Evolutionary conservation across 2,329 filamentous ascomycete species (phyloP).

Genomic region (Triangularia verruculosa): DNA sequence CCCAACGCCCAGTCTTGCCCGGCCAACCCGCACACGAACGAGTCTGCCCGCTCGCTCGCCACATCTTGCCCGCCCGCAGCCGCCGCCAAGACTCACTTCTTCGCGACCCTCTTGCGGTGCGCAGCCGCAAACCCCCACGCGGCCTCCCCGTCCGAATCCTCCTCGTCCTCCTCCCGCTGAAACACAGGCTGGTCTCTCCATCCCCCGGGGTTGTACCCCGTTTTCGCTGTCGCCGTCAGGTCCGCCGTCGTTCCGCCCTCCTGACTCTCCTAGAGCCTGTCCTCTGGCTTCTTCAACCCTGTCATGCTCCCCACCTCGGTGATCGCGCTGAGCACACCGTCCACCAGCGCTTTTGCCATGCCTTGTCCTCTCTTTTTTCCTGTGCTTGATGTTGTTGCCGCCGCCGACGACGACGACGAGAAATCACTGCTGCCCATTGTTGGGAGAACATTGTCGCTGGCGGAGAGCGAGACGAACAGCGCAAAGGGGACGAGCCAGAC

Average conservation of each 20-base stretch:
- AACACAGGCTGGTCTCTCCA: too few relatives aligned
- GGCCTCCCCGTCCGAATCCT: background rate
- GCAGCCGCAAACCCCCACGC: background rate
- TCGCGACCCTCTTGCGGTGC: background rate
- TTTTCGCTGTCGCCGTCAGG: too few relatives aligned
- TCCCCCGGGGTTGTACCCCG: too few relatives aligned
- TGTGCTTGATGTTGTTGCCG: slow-evolving; percentile 42
- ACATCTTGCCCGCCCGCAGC: background rate
- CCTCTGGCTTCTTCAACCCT: slow-evolving; percentile 40
- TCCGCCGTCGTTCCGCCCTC: too few relatives aligned
- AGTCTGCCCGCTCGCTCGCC: background rate
- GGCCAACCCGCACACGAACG: background rate
- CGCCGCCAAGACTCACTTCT: too few relatives aligned
- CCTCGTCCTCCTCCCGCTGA: too few relatives aligned
- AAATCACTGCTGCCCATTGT: slow-evolving; percentile 76
- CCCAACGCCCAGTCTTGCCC: background rate
- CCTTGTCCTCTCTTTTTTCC: slow-evolving; percentile 55
- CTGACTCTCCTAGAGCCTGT: slow-evolving; percentile 20
- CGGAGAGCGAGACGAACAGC: slow-evolving; percentile 89
- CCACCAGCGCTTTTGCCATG: slow-evolving; percentile 64
- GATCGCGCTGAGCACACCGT: slow-evolving; percentile 53
- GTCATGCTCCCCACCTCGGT: slow-evolving; percentile 42
- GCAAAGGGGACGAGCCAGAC: slow-evolving; percentile 97
- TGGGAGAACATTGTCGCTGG: slow-evolving; percentile 90
- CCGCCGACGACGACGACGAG: slow-evolving; percentile 30